Percentiles rank a stretch among this genome's conserved stretches.
Evolutionary conservation across 1,139 yeast species (phyloP).

Genomic region (Spencermartinsiella ligniputridi): DNA sequence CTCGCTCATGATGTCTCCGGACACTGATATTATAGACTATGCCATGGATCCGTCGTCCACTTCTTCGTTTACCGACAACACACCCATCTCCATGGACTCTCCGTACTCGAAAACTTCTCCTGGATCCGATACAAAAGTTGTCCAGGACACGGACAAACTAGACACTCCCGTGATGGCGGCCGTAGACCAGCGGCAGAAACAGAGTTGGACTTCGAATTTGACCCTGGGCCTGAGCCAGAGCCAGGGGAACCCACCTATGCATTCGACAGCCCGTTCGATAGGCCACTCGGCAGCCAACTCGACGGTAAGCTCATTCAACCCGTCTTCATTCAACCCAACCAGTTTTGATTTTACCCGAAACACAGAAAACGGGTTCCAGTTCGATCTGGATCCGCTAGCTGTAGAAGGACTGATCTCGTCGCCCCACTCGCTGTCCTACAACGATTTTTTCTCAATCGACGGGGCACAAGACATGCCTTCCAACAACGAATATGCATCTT

Average conservation of each 20-base stretch:
- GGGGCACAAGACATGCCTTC: background rate
- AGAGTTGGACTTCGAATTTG: background rate
- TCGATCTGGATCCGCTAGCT: conserved; percentile 31
- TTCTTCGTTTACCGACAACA: conserved; percentile 7
- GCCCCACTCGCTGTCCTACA: conserved; percentile 14
- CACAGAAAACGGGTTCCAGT: conserved; percentile 24
- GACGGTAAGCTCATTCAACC: conserved; percentile 5
- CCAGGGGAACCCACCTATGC: background rate
- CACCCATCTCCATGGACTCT: conserved; percentile 12
- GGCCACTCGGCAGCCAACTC: background rate
- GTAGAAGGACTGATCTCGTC: conserved; percentile 26
- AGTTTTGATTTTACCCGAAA: conserved; percentile 1
- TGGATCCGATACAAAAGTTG: background rate
- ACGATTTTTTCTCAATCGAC: conserved; percentile 13
- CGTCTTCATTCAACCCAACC: conserved; percentile 2
- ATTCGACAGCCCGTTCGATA: background rate
- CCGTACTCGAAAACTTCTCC: conserved; percentile 3
- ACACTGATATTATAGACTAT: conserved; percentile 9
- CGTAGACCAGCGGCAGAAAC: background rate
- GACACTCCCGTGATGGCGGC: background rate
- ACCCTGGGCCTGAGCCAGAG: background rate
- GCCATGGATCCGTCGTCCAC: conserved; percentile 4
- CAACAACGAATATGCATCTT: background rate
- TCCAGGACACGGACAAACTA: background rate
- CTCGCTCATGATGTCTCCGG: conserved; percentile 10